phyloP scores from a whole-genome alignment of 306 rosid genomes.

The Cucurbita ficifolia region DNA sequence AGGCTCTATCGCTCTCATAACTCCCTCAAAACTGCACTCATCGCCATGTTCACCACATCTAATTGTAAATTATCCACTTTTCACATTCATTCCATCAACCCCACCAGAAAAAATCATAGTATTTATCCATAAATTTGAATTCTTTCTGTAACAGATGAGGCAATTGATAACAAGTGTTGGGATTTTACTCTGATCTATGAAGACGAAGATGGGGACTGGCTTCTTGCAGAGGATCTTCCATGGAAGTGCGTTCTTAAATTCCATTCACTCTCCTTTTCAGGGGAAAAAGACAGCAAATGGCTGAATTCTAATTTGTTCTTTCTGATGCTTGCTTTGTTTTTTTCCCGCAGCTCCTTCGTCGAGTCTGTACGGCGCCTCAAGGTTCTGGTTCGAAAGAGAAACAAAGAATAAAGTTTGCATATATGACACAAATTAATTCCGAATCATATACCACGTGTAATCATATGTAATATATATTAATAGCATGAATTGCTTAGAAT shows the following conservation, averaged over 20 bases:
- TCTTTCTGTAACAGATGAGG: constrained; percentile 8
- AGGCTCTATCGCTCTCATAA: constrained; percentile 33
- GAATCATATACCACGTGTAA: background rate
- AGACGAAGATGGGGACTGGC: constrained; percentile 57
- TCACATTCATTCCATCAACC: background rate
- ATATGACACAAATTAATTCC: background rate
- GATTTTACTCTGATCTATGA: constrained; percentile 35
- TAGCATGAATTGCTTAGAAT: background rate
- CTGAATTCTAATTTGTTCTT: background rate
- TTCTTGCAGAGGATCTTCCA: constrained; percentile 47
- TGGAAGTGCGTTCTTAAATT: constrained; percentile 40
- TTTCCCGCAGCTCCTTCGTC: constrained; percentile 18
- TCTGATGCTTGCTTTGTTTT: background rate
- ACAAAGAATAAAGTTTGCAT: background rate
- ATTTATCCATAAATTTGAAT: too few species aligned
- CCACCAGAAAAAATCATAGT: too few species aligned
- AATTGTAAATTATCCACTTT: background rate
- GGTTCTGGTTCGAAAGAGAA: constrained; percentile 6
- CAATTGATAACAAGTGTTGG: constrained; percentile 9
- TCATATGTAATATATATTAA: background rate
- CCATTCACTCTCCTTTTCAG: background rate
- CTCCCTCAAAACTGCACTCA: constrained; percentile 29
- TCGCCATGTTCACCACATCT: constrained; percentile 48
- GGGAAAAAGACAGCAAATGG: too few species aligned
- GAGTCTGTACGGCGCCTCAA: constrained; percentile 29